Evolutionary conservation across 2,329 filamentous ascomycete species (phyloP).

Genomic region (Exophiala sp.): DNA sequence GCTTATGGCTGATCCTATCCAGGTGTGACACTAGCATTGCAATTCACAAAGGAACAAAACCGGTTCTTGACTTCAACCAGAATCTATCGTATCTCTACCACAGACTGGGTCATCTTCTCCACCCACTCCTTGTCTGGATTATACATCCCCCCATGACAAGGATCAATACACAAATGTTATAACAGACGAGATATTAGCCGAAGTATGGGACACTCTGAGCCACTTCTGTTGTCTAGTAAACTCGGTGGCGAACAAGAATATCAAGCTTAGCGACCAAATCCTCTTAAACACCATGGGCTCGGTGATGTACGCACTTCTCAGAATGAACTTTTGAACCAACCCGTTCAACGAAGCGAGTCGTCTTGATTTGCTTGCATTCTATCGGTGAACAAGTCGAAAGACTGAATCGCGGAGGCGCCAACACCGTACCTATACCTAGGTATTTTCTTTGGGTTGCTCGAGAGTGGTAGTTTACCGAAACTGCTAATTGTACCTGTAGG

Average conservation of each 20-base stretch:
- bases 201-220: conserved; percentile 28
- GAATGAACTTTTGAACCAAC: conserved; percentile 30
- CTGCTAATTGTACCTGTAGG: no score
- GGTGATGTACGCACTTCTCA: conserved; percentile 40
- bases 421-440: no score
- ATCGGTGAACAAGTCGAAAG: no score
- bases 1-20: conserved; percentile 2
- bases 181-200: conserved; percentile 20
- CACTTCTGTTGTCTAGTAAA: conserved; percentile 31
- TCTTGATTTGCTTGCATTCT: conserved; percentile 39
- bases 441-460: no score
- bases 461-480: no score
- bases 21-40: conserved; percentile 32
- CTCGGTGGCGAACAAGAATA: conserved; percentile 24
- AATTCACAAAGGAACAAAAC: conserved; percentile 24
- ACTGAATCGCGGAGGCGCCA: no score
- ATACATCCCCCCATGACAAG: conserved; percentile 4
- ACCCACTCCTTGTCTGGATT: conserved; percentile 6
- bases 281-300: conserved; percentile 36
- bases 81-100: conserved; percentile 3
- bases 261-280: conserved; percentile 25
- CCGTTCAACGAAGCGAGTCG: conserved; percentile 36
- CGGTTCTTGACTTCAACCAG: conserved; percentile 28
- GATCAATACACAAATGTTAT: background rate
- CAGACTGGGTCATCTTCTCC: conserved; percentile 21